Conservation (phyloP, 78 protist genomes). For the Neovahlkampfia damariscottae region DNA sequence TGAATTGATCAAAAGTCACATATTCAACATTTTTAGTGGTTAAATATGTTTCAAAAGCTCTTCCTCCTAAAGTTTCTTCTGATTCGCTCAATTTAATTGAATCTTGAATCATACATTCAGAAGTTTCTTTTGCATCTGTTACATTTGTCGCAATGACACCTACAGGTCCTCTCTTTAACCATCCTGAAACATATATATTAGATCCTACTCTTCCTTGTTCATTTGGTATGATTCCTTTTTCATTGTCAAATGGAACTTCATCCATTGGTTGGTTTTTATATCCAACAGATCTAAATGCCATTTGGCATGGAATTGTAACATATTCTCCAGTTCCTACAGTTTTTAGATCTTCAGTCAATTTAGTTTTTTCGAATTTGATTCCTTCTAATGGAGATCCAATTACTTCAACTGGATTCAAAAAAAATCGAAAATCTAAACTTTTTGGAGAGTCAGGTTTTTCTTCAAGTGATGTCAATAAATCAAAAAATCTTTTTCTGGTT, state of each 20-base stretch:
- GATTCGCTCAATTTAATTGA: not conserved
- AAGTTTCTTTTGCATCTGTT: conserved; percentile 12
- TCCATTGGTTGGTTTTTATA: not conserved
- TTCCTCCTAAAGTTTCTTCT: not conserved
- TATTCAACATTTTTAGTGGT: conserved; percentile 26
- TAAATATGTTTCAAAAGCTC: conserved; percentile 17
- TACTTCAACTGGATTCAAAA: not conserved
- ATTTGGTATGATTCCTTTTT: not conserved
- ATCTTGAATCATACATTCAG: not conserved
- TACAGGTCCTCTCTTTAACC: conserved; percentile 27
- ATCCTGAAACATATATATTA: conserved; percentile 8
- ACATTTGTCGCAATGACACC: conserved; percentile 13
- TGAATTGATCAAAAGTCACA: conserved; percentile 17
- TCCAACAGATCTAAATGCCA: conserved; percentile 13
- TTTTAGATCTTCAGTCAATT: not conserved
- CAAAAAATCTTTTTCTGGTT: not conserved
- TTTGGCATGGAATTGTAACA: not conserved
- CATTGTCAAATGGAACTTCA: conserved; percentile 20
- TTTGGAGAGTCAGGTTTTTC: not conserved
- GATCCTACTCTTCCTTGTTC: not conserved
- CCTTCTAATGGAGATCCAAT: no score
- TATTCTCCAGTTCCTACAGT: not conserved
- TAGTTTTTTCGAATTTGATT: not conserved
- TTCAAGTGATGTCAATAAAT: not conserved
- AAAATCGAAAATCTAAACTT: not conserved